Percentiles rank a stretch among this genome's conserved stretches.
Evolutionary conservation across 164 flowering plant genomes (phyloP).

Genomic region (Vitis amurensis): DNA sequence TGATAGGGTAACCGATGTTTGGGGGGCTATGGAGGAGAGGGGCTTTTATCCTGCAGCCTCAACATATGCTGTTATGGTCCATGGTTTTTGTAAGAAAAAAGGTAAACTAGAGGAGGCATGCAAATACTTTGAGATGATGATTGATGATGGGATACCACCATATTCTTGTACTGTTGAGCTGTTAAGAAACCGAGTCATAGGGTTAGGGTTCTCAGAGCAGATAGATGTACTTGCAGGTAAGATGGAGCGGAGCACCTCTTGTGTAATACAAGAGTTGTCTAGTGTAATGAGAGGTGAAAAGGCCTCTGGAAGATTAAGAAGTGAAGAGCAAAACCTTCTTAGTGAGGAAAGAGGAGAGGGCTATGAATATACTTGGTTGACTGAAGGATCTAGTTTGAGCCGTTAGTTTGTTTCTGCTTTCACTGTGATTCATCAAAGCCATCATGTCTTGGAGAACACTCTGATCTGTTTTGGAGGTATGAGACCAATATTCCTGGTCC

Average conservation of each 20-base stretch:
- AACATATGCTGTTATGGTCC: constrained; percentile 85
- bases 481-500: too few relatives aligned
- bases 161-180: constrained; percentile 63
- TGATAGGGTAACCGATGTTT: constrained; percentile 59
- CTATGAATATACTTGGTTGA: not conserved
- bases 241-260: constrained; percentile 71
- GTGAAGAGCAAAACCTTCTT: constrained; percentile 27
- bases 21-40: constrained; percentile 64
- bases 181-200: constrained; percentile 59
- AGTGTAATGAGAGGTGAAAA: constrained; percentile 50
- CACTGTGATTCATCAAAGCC: too few relatives aligned
- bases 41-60: constrained; percentile 81
- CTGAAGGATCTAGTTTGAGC: not conserved
- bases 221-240: constrained; percentile 59
- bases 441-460: too few relatives aligned
- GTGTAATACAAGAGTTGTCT: constrained; percentile 62
- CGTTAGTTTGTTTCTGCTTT: not conserved
- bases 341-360: constrained; percentile 17
- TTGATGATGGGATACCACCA: constrained; percentile 95
- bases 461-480: too few relatives aligned
- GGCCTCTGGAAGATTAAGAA: constrained; percentile 15
- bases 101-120: constrained; percentile 84
- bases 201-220: constrained; percentile 44
- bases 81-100: constrained; percentile 79
- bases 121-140: constrained; percentile 79